phyloP scores from a whole-genome alignment of 164 flowering plant species.

The Aristolochia fimbriata region DNA sequence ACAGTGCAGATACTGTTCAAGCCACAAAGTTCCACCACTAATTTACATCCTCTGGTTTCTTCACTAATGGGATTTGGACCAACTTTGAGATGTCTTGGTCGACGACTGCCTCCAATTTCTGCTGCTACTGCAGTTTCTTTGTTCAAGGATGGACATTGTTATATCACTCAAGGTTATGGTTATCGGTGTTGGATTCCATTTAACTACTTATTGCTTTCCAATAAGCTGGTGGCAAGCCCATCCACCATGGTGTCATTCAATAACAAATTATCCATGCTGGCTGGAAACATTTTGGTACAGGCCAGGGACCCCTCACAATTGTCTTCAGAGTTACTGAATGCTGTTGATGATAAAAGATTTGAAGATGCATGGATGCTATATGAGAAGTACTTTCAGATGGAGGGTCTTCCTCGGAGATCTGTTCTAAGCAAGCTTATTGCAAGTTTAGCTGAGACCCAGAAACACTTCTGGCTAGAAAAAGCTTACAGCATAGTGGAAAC shows the following conservation, averaged over 20 bases:
- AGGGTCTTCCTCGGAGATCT: constrained; percentile 79
- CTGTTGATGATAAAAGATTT: constrained; percentile 42
- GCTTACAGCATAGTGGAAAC: constrained; percentile 54
- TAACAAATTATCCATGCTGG: constrained; percentile 24
- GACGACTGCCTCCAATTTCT: too few species aligned
- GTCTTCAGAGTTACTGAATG: constrained; percentile 37
- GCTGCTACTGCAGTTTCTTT: too few species aligned
- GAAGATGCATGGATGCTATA: constrained; percentile 61
- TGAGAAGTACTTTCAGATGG: constrained; percentile 63
- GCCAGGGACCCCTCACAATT: constrained; percentile 67
- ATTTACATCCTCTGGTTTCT: too few species aligned
- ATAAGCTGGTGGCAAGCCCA: too few species aligned
- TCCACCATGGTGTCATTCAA: neutral
- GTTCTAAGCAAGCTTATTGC: constrained; percentile 51
- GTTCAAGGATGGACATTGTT: too few species aligned
- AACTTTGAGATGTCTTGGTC: too few species aligned
- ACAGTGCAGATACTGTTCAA: too few species aligned
- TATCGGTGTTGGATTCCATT: too few species aligned
- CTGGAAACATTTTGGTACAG: constrained; percentile 58
- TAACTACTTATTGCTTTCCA: too few species aligned
- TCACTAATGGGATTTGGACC: too few species aligned
- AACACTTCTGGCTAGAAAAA: constrained; percentile 47
- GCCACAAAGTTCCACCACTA: too few species aligned
- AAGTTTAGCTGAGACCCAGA: constrained; percentile 43
- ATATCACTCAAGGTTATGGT: too few species aligned